Conservation (phyloP, 176 grass and related monocot species). For the Juncus inflexus region DNA sequence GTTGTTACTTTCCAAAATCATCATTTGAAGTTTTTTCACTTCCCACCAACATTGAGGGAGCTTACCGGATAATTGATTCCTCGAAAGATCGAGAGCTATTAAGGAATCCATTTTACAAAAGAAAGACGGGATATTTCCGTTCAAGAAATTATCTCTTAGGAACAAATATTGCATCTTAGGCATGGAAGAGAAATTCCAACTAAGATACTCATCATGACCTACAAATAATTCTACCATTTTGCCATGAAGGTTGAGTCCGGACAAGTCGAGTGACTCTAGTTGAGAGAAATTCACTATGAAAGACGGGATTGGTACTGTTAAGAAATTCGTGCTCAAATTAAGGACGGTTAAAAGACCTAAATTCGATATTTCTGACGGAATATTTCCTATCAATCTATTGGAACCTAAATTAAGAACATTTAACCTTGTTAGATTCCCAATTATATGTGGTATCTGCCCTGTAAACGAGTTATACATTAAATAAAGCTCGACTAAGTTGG, state of each 20-base stretch:
- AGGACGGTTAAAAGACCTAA: slow-evolving; percentile 20
- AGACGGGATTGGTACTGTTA: slow-evolving; percentile 24
- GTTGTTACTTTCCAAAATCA: slow-evolving; percentile 57
- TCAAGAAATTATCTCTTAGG: slow-evolving; percentile 34
- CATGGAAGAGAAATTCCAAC: slow-evolving; percentile 12
- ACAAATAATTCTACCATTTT: slow-evolving; percentile 26
- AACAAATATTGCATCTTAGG: slow-evolving; percentile 14
- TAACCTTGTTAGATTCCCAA: slow-evolving; percentile 6
- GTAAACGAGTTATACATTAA: slow-evolving; percentile 26
- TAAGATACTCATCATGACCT: neutral
- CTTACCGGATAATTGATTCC: slow-evolving; percentile 52
- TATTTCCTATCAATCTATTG: slow-evolving; percentile 16
- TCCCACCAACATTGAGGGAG: slow-evolving; percentile 56
- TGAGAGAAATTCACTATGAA: slow-evolving; percentile 22
- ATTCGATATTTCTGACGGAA: slow-evolving; percentile 22
- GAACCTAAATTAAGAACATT: slow-evolving; percentile 12
- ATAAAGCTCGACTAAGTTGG: slow-evolving; percentile 27
- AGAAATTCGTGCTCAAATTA: slow-evolving; percentile 26
- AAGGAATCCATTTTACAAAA: slow-evolving; percentile 47
- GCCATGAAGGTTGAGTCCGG: slow-evolving; percentile 12
- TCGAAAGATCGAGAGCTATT: slow-evolving; percentile 58
- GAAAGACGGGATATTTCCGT: slow-evolving; percentile 32
- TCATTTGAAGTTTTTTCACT: slow-evolving; percentile 31
- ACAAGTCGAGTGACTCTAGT: slow-evolving; percentile 30
- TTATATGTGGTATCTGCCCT: slow-evolving; percentile 27